These are phyloP conservation scores for Aeschynomene evenia DNA, from an alignment of 306 rosid genomes.

Conservation along the genomic window DNA sequence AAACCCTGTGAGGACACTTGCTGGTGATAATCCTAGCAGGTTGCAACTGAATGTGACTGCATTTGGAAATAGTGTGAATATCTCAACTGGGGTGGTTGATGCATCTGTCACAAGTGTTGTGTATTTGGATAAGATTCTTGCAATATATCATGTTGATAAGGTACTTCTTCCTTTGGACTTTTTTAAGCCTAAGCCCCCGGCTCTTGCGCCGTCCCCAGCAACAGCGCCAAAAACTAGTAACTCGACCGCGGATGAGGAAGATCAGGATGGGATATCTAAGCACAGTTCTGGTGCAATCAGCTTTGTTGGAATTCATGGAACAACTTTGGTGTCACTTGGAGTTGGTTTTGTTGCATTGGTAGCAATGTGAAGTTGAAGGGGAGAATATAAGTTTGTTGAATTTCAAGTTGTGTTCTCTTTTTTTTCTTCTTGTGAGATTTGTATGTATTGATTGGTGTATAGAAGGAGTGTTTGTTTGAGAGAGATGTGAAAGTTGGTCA, in stretches of 20 bases:
- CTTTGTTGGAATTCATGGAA: slow-evolving; percentile 14
- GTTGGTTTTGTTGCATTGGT: slow-evolving; percentile 9
- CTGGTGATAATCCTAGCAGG: slow-evolving; percentile 38
- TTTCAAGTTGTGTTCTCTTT: background rate
- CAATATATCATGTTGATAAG: slow-evolving; percentile 47
- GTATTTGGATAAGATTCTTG: slow-evolving; percentile 43
- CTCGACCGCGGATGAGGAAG: background rate
- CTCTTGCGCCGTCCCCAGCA: slow-evolving; percentile 27
- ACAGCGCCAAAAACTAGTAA: slow-evolving; percentile 18
- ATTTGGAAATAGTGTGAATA: slow-evolving; percentile 44
- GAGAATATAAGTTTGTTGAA: background rate
- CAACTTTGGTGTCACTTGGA: slow-evolving; percentile 26
- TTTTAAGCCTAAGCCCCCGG: slow-evolving; percentile 40
- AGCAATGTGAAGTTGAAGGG: background rate
- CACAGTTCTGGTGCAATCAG: slow-evolving; percentile 8
- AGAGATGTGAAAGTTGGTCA: background rate
- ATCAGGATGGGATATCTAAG: slow-evolving; percentile 2
- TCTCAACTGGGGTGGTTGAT: slow-evolving; percentile 48
- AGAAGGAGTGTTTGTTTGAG: background rate
- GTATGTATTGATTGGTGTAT: background rate
- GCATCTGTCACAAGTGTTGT: slow-evolving; percentile 46
- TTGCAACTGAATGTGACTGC: slow-evolving; percentile 49
- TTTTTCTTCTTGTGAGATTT: background rate
- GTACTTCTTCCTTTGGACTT: slow-evolving; percentile 47
- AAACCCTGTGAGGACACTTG: slow-evolving; percentile 54